Conservation (phyloP, 257 asterid genomes). For the Solanum lignicaule region DNA sequence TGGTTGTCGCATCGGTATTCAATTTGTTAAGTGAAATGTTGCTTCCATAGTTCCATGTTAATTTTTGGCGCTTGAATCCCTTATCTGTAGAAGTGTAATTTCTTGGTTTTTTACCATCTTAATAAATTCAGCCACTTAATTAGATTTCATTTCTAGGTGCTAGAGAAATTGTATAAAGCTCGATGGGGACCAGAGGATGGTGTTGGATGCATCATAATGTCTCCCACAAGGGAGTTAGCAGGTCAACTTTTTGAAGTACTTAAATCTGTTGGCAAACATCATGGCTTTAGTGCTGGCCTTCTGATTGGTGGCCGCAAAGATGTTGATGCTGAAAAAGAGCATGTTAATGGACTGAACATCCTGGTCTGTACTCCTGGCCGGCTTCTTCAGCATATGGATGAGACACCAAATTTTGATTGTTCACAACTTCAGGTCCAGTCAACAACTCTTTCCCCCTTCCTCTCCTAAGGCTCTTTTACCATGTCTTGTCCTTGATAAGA, state of each 20-base stretch:
- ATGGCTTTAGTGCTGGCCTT: conserved; percentile 94
- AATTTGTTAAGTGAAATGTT: background rate
- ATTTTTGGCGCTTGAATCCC: background rate
- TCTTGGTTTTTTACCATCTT: background rate
- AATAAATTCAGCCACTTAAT: background rate
- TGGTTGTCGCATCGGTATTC: background rate
- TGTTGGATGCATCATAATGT: conserved; percentile 86
- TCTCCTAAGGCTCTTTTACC: background rate
- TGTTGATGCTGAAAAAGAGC: conserved; percentile 80
- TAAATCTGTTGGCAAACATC: conserved; percentile 69
- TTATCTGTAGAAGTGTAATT: background rate
- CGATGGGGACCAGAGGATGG: conserved; percentile 98
- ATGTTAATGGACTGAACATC: conserved; percentile 66
- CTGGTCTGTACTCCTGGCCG: conserved; percentile 97
- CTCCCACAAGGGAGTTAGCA: conserved; percentile 94
- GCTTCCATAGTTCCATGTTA: background rate
- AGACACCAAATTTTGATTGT: conserved; percentile 89
- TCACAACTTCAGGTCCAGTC: conserved; percentile 78
- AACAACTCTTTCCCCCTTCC: background rate
- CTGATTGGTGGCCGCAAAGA: conserved; percentile 93
- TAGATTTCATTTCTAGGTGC: conserved; percentile 29
- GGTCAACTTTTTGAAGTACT: conserved; percentile 74
- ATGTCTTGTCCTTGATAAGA: no score
- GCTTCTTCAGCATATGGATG: conserved; percentile 99
- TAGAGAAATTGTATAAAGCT: conserved; percentile 70